phyloP scores from a whole-genome alignment of 768 basidiomycete species.

The Termitomyces sp. region DNA sequence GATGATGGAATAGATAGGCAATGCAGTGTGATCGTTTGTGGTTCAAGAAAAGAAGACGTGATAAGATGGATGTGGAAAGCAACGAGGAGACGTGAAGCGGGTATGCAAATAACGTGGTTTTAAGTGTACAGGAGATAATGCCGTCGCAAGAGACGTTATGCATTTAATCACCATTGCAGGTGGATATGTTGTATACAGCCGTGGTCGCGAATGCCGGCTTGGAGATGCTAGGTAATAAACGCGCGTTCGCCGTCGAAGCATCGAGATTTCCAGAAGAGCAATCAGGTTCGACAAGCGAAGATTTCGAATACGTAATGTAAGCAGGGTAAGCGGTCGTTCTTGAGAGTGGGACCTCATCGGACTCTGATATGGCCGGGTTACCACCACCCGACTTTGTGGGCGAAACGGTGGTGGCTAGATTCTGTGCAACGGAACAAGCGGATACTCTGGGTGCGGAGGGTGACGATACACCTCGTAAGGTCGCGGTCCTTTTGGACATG shows the following conservation, averaged over 20 bases:
- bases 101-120: no score
- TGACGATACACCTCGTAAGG: neutral
- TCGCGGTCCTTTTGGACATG: neutral
- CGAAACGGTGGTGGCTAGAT: neutral
- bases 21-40: neutral
- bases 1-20: neutral
- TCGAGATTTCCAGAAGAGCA: neutral
- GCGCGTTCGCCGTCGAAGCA: neutral
- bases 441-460: neutral
- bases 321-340: conserved; percentile 3
- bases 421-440: neutral
- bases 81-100: neutral
- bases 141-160: neutral
- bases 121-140: neutral
- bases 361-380: neutral
- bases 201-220: neutral
- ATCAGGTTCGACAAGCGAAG: neutral
- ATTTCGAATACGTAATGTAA: conserved; percentile 9
- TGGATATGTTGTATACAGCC: neutral
- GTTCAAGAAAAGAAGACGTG: neutral
- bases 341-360: neutral
- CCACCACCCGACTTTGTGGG: neutral
- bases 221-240: neutral
- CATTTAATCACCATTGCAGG: neutral
- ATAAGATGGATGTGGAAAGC: neutral